Evolutionary conservation across 495 filamentous ascomycete genomes (phyloP), one percentile per base, ranked within the genome.

Genomic region (Penicillium macrosclerotiorum): DNA sequence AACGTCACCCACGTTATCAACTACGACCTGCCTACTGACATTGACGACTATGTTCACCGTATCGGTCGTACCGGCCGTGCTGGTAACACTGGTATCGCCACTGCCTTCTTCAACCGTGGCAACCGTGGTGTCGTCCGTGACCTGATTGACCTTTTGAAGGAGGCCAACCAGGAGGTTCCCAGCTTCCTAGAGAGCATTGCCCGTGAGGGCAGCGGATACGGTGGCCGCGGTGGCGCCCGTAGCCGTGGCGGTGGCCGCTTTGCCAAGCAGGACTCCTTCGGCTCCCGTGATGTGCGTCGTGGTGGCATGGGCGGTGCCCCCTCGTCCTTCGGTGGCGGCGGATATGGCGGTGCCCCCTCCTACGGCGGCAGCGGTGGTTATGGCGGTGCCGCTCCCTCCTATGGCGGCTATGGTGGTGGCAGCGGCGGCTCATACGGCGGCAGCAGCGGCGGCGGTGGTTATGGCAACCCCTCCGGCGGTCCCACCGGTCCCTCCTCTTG

Each of bases 31-130:
- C 94, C 94, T 45, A 97, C 90, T 37, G 94, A 98, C 63, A 96
- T 98, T 57, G 93, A 98, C 60, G 93, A 98, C 75, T 98, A 98
- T 58, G 94, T 98, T 46, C 93, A 98, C 73, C 89, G 93, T 68
- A 98, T 97, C 64, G 93, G 93, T 83, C 94, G 93, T 91, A 98
- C 93, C 47, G 93, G 94, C 59, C 93, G 93, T 87, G 94, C 94
- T 47, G 93, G 93, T 64, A 98, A 98, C 76, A 96, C 92, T 51
- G 93, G 93, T 84, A 88, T 96, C 47, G 88, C 93, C 7, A 98
- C 93, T 45, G 92, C 94, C 36, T 98, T 98, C 80, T 97, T 96
- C 83, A 98, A 98, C 82, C 93, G 93, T 62, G 90, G 90, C 57
- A 98, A 98, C 80, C 88, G 93, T 52, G 93, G 91, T 68, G 88